Base-by-base conservation (phyloP, 805 yeast species). In the Teunomyces panamensis region DNA sequence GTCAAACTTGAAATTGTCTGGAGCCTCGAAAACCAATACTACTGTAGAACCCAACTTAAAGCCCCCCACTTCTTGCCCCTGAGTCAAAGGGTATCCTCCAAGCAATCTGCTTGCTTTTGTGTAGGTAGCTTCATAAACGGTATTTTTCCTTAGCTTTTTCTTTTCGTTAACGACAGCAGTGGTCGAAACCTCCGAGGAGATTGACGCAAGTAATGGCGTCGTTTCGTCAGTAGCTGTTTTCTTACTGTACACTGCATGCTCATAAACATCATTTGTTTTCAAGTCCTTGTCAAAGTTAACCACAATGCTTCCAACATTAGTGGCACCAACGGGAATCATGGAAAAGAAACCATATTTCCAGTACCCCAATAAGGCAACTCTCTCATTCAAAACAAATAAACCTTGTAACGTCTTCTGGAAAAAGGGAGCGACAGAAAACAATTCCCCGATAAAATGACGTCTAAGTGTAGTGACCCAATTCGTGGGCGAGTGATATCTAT, bases 241-340 rank as follows among this genome's bases (percentile, higher is more conserved):
- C 16, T 49, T 33, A 16, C 42, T 26, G 43, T 67, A 64, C 30
- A 63, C 59, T 48, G 70, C 77, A 52, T 77, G 79, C 63, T 81
- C 84, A 56, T 81, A 83, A 39, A 78, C 75, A 29, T 82, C 84
- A 65, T 94, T 94, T 10, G 99, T 94, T 33, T 85, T 79, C 60
- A 94, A 78, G 59, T 88, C 91, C 68, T 85, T 85, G 68, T 94
- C 99, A 60, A 94, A 94, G 62, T 91, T 89, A 55, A 94, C 78
- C 49, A 86, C 84, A 55, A 94, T 94, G 58, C 96, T 86, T 5
- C 99, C 99, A 28, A 94, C 99, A 68, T 94, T 94, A 2, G 99
- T 94, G 20, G 99, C 99, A 10, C 99, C 99, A 9, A 94, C 99
- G 0, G 99, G 97, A 0, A 96, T 92, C 99, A 94, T 94, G 54